These are phyloP conservation scores for Penicillium sp. DNA, from an alignment of 2,329 filamentous ascomycete genomes.

Conservation along the genomic window DNA sequence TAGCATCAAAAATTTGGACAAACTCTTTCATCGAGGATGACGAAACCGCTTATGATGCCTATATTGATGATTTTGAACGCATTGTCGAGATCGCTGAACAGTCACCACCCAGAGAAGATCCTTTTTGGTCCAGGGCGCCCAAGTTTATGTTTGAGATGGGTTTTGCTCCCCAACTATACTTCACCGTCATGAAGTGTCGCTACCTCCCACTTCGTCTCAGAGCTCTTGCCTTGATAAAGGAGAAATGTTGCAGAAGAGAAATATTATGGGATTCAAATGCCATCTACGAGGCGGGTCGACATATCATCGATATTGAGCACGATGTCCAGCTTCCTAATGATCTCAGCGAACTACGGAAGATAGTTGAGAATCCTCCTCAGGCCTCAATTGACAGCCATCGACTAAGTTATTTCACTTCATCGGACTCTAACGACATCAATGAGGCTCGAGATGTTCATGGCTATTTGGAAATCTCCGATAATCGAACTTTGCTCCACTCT, in stretches of 20 bases:
- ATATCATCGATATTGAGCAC: conserved; percentile 1
- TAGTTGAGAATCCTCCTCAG: background rate
- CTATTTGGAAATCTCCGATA: background rate
- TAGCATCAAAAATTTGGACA: conserved; percentile 7
- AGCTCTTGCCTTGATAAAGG: conserved; percentile 3
- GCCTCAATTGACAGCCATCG: background rate
- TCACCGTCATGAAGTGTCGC: conserved; percentile 7
- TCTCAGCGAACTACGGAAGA: background rate
- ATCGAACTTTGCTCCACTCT: background rate
- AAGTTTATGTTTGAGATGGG: conserved; percentile 12
- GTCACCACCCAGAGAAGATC: background rate
- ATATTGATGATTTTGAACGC: conserved; percentile 6
- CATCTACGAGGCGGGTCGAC: background rate
- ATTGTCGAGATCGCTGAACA: conserved; percentile 6
- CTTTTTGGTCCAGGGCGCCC: background rate
- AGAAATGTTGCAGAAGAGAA: background rate
- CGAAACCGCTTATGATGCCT: conserved; percentile 1
- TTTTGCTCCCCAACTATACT: conserved; percentile 3
- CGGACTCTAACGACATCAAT: background rate
- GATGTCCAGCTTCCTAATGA: conserved; percentile 1
- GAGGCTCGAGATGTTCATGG: background rate
- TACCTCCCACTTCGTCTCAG: conserved; percentile 7
- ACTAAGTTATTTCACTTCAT: background rate
- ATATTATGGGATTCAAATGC: background rate
- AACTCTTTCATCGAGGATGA: background rate